Percentiles rank a stretch among this genome's conserved stretches.
Conservation (phyloP, 305 asterid genomes). For the Euphrasia arctica region DNA sequence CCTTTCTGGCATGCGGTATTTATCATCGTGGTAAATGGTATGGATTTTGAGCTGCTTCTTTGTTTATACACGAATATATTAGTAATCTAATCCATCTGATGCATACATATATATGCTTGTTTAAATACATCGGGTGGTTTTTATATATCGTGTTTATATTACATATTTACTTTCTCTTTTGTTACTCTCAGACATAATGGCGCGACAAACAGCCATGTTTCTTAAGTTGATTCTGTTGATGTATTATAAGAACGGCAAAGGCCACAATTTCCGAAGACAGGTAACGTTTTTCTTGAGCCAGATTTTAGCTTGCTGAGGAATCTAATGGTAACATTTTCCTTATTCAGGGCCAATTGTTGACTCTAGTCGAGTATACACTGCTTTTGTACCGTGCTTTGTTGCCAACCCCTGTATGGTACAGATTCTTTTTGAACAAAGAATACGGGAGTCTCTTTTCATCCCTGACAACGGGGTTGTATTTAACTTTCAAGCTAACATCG, state of each 20-base stretch:
- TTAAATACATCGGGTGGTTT: not conserved
- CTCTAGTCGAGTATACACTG: conserved; percentile 85
- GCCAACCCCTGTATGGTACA: conserved; percentile 95
- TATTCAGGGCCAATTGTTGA: conserved; percentile 90
- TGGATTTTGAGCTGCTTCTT: conserved; percentile 26
- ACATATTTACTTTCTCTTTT: conserved; percentile 16
- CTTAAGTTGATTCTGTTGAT: conserved; percentile 77
- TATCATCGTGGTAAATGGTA: conserved; percentile 80
- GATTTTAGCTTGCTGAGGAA: conserved; percentile 6
- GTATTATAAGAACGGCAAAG: conserved; percentile 81
- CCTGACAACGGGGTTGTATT: conserved; percentile 82
- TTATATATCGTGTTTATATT: not conserved
- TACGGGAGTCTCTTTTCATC: conserved; percentile 95
- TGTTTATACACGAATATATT: not conserved
- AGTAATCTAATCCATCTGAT: not conserved
- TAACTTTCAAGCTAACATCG: conserved; percentile 88
- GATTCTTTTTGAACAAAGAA: conserved; percentile 93
- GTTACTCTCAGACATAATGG: conserved; percentile 71
- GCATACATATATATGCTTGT: not conserved
- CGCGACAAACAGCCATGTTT: conserved; percentile 80
- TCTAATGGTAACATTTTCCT: conserved; percentile 26
- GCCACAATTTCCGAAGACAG: conserved; percentile 94
- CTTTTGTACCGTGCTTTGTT: conserved; percentile 86
- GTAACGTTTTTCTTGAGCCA: conserved; percentile 33
- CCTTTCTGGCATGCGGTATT: conserved; percentile 92